These are phyloP conservation scores for Populus hybrid DNA, from an alignment of 441 rosid genomes.

Conservation along the genomic window DNA sequence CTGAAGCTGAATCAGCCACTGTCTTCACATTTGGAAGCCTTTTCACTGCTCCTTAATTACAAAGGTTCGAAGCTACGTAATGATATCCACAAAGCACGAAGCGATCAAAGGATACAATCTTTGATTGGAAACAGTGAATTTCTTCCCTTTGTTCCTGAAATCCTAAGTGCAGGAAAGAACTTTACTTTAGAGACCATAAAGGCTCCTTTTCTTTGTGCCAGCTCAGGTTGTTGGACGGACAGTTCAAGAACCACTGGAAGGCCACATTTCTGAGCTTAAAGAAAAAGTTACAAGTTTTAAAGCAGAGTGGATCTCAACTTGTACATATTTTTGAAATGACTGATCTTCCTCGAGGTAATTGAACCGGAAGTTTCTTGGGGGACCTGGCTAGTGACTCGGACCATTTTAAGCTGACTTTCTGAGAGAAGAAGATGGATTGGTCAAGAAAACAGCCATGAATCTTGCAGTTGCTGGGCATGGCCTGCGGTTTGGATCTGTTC, in stretches of 20 bases:
- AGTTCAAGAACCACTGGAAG: slow-evolving; percentile 89
- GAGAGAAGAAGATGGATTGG: slow-evolving; percentile 32
- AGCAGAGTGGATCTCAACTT: slow-evolving; percentile 14
- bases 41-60: slow-evolving; percentile 62
- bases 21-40: slow-evolving; percentile 86
- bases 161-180: slow-evolving; percentile 56
- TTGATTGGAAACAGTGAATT: slow-evolving; percentile 56
- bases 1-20: slow-evolving; percentile 55
- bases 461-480: slow-evolving; percentile 45
- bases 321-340: slow-evolving; percentile 79
- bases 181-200: slow-evolving; percentile 52
- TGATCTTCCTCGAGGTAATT: slow-evolving; percentile 79
- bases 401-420: slow-evolving; percentile 33
- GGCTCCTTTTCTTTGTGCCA: slow-evolving; percentile 84
- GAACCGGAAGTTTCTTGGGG: slow-evolving; percentile 69
- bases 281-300: slow-evolving; percentile 55
- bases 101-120: slow-evolving; percentile 46
- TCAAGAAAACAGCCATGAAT: slow-evolving; percentile 43
- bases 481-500: slow-evolving; percentile 38
- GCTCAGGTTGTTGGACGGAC: slow-evolving; percentile 89
- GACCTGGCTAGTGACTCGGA: slow-evolving; percentile 42
- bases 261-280: slow-evolving; percentile 54
- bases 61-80: slow-evolving; percentile 68
- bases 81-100: slow-evolving; percentile 44
- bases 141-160: slow-evolving; percentile 76